phyloP scores from a whole-genome alignment of 1,284 basidiomycete species.

The Papiliotrema nemorosa region DNA sequence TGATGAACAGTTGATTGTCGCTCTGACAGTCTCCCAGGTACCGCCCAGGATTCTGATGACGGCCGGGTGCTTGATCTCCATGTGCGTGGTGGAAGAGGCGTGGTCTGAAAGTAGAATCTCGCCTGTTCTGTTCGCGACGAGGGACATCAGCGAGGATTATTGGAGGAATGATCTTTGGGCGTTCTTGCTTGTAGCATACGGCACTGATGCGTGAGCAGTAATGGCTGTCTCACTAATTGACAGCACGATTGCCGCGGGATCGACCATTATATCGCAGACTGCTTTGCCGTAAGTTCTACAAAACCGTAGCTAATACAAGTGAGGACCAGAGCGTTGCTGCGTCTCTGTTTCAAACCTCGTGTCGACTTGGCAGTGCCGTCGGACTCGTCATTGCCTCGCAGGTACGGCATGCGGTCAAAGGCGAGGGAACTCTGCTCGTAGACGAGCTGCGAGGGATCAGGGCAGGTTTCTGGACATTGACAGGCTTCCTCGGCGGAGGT shows the following conservation, averaged over 20 bases:
- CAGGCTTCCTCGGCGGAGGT: slow-evolving; percentile 3
- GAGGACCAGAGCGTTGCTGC: slow-evolving; percentile 8
- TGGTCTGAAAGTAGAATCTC: slow-evolving; percentile 1
- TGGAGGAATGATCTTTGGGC: slow-evolving; percentile 11
- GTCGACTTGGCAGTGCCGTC: slow-evolving; percentile 8
- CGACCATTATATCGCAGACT: slow-evolving; percentile 8
- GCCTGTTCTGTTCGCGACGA: slow-evolving; percentile 9
- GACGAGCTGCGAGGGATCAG: slow-evolving; percentile 3
- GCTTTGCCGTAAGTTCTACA: slow-evolving; percentile 1
- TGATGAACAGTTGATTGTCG: slow-evolving; percentile 2
- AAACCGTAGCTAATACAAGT: background rate
- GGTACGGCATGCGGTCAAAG: slow-evolving; percentile 2
- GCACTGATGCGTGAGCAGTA: slow-evolving; percentile 4
- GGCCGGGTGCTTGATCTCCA: background rate
- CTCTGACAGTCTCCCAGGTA: slow-evolving; percentile 5
- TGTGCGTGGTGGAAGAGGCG: background rate
- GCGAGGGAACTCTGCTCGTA: background rate
- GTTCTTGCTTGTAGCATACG: slow-evolving; percentile 1
- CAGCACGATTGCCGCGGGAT: slow-evolving; percentile 8
- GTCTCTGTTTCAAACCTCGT: slow-evolving; percentile 6
- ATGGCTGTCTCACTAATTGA: background rate
- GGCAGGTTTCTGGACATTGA: slow-evolving; percentile 11
- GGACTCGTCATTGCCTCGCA: slow-evolving; percentile 6
- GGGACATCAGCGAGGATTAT: background rate
- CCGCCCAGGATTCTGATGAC: slow-evolving; percentile 7